phyloP scores from a whole-genome alignment of 257 asterid genomes.

The Nicotiana obtusifolia region DNA sequence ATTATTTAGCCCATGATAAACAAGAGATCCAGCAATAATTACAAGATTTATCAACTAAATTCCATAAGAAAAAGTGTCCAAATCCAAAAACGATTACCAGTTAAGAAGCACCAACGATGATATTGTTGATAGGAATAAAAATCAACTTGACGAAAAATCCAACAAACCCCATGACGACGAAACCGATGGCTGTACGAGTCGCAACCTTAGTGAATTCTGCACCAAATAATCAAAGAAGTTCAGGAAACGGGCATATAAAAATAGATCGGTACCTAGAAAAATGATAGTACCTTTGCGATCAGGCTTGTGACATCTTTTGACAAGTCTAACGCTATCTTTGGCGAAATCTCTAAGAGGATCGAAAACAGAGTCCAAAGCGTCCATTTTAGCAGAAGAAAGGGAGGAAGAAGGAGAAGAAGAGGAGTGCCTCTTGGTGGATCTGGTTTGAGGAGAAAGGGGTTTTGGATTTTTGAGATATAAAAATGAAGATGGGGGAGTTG shows the following conservation, averaged over 20 bases:
- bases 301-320: slow-evolving; percentile 29
- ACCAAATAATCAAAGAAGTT: neutral
- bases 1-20: neutral
- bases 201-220: slow-evolving; percentile 33
- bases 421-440: too few relatives aligned
- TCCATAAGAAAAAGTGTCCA: neutral
- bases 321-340: slow-evolving; percentile 25
- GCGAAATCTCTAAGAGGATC: slow-evolving; percentile 33
- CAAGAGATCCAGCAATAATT: neutral
- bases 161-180: slow-evolving; percentile 31
- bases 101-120: slow-evolving; percentile 29
- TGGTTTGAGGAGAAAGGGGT: too few relatives aligned
- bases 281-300: slow-evolving; percentile 22
- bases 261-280: neutral
- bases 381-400: slow-evolving; percentile 7
- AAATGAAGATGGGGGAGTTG: too few relatives aligned
- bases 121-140: slow-evolving; percentile 31
- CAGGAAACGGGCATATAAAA: neutral
- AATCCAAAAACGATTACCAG: neutral
- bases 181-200: slow-evolving; percentile 27
- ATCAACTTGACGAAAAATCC: slow-evolving; percentile 31
- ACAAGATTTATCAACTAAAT: neutral
- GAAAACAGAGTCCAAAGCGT: slow-evolving; percentile 22
- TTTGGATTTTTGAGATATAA: too few relatives aligned
- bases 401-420: too few relatives aligned